Evolutionary conservation across 306 rosid species (phyloP).

Genomic region (Hylodesmum podocarpum): DNA sequence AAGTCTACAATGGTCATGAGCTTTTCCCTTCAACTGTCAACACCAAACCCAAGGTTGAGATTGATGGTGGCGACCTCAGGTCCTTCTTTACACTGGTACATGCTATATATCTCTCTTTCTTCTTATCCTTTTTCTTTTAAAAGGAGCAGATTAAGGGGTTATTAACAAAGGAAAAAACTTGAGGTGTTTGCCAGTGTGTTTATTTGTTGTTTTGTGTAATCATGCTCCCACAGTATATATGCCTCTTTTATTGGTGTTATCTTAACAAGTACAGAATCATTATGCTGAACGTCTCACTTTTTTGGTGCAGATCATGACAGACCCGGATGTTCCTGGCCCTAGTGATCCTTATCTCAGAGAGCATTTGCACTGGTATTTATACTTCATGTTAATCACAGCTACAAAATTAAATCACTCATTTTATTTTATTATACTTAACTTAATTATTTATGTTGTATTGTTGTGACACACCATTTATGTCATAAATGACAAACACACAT

Average conservation of each 20-base stretch:
- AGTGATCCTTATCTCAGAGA: constrained; percentile 94
- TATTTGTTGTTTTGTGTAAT: constrained; percentile 9
- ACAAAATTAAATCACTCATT: background rate
- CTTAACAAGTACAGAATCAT: background rate
- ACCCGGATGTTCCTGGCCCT: constrained; percentile 97
- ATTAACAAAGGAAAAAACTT: background rate
- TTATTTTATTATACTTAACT: background rate
- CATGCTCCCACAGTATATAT: background rate
- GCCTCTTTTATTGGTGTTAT: constrained; percentile 5
- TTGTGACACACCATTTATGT: background rate
- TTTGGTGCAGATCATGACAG: constrained; percentile 73
- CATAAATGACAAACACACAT: background rate
- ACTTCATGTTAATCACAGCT: too few relatives aligned
- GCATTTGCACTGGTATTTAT: constrained; percentile 80
- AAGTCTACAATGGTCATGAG: constrained; percentile 88
- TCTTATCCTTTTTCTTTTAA: background rate
- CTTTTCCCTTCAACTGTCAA: constrained; percentile 74
- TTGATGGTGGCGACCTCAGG: constrained; percentile 82
- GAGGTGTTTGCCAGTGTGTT: background rate
- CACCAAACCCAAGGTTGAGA: constrained; percentile 78
- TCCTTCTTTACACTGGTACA: constrained; percentile 84
- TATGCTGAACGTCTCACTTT: constrained; percentile 17
- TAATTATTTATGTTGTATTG: background rate
- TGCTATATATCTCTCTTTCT: constrained; percentile 16
- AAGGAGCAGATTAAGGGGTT: background rate